phyloP scores from a whole-genome alignment of 768 basidiomycete genomes.

The Leccinum barrowsii region DNA sequence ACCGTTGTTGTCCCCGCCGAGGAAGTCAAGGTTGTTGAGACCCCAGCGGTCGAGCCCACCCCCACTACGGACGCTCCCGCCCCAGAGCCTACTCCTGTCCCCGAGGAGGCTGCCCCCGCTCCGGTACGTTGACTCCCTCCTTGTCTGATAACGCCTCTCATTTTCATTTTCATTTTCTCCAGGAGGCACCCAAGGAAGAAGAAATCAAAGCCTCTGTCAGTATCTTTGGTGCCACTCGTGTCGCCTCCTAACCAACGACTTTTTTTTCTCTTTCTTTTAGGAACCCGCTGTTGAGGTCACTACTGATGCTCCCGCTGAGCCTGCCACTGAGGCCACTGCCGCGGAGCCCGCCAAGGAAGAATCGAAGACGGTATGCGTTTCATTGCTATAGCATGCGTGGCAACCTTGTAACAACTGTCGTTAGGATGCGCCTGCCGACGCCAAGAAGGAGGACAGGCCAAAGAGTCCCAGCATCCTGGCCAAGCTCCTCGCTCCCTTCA shows the following conservation, averaged over 20 bases:
- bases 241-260: neutral
- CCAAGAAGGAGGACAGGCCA: slow-evolving; percentile 76
- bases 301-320: slow-evolving; percentile 20
- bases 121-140: slow-evolving; percentile 28
- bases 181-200: slow-evolving; percentile 45
- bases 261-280: slow-evolving; percentile 22
- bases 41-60: slow-evolving; percentile 30
- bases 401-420: slow-evolving; percentile 16
- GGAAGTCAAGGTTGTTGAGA: slow-evolving; percentile 52
- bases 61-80: slow-evolving; percentile 29
- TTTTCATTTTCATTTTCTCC: neutral
- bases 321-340: slow-evolving; percentile 29
- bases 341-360: slow-evolving; percentile 41
- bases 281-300: slow-evolving; percentile 34
- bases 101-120: slow-evolving; percentile 33
- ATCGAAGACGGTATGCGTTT: slow-evolving; percentile 35
- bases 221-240: neutral
- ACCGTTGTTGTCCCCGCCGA: slow-evolving; percentile 47
- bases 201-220: slow-evolving; percentile 38
- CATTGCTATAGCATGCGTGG: slow-evolving; percentile 23
- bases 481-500: slow-evolving; percentile 80
- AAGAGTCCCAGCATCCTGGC: slow-evolving; percentile 76
- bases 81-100: slow-evolving; percentile 24
- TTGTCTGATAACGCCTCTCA: neutral
- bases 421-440: slow-evolving; percentile 43